Percentiles rank a stretch among this genome's conserved stretches.
Conservation (phyloP, 1,284 basidiomycete genomes). For the Anthracocystis panici-leucophaei region DNA sequence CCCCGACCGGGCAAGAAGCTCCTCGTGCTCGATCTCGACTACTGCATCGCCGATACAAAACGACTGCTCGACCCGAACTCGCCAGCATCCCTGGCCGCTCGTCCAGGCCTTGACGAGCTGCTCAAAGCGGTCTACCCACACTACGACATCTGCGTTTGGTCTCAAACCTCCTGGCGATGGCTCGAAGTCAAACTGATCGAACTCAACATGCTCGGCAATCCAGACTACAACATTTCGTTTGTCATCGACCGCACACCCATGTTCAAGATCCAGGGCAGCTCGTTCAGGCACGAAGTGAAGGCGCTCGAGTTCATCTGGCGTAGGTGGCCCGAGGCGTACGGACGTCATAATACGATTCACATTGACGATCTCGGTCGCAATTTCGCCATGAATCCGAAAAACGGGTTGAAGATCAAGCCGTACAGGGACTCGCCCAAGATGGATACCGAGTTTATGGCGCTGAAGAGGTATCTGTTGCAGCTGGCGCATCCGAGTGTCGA, state of each 20-base stretch:
- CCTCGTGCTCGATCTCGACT: constrained; percentile 88
- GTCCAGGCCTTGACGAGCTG: constrained; percentile 86
- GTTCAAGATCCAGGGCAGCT: constrained; percentile 83
- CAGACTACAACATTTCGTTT: constrained; percentile 51
- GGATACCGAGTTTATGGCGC: constrained; percentile 54
- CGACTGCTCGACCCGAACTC: constrained; percentile 78
- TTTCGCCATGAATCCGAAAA: constrained; percentile 85
- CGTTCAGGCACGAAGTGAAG: constrained; percentile 77
- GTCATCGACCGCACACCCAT: constrained; percentile 83
- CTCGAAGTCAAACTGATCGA: constrained; percentile 89
- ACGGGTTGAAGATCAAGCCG: constrained; percentile 84
- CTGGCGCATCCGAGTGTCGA: constrained; percentile 46
- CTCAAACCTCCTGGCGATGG: constrained; percentile 85
- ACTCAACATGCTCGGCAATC: constrained; percentile 78
- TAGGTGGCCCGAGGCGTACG: constrained; percentile 54
- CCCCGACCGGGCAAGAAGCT: constrained; percentile 73
- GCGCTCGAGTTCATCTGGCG: constrained; percentile 66
- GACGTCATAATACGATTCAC: constrained; percentile 80
- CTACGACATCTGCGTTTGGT: constrained; percentile 66
- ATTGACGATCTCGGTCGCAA: constrained; percentile 83
- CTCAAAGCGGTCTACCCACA: constrained; percentile 66
- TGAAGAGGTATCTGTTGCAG: constrained; percentile 51
- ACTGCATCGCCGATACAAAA: constrained; percentile 71
- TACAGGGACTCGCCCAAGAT: constrained; percentile 54
- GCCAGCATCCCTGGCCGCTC: constrained; percentile 80